Percentiles rank a stretch among this genome's conserved stretches.
These are phyloP conservation scores for Lipomyces yamadae DNA, from an alignment of 805 yeast genomes.

Conservation along the genomic window DNA sequence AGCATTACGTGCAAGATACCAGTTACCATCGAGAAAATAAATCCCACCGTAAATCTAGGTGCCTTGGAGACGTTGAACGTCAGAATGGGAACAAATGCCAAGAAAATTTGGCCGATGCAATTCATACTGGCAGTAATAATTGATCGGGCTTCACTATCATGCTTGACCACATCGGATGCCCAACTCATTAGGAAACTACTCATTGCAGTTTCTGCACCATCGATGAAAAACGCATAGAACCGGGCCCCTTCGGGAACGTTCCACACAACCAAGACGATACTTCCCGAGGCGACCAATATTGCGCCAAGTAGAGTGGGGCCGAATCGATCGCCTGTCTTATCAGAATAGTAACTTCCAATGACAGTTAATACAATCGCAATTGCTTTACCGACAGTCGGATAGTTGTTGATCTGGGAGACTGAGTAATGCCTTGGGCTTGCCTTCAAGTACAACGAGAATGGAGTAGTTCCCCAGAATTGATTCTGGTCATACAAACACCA, in stretches of 20 bases:
- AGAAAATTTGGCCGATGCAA: constrained; percentile 44
- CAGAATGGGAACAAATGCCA: constrained; percentile 46
- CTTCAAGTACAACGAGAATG: constrained; percentile 48
- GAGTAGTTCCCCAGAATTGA: constrained; percentile 14
- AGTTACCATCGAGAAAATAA: constrained; percentile 14
- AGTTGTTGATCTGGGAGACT: constrained; percentile 47
- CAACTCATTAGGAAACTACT: constrained; percentile 37
- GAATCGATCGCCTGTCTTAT: constrained; percentile 25
- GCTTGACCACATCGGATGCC: constrained; percentile 39
- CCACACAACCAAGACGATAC: constrained; percentile 67
- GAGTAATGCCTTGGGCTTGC: constrained; percentile 44
- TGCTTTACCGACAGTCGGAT: constrained; percentile 50
- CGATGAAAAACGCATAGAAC: constrained; percentile 15
- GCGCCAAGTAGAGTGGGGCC: constrained; percentile 67
- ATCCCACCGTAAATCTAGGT: constrained; percentile 37
- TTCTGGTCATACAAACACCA: constrained; percentile 23
- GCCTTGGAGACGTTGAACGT: constrained; percentile 45
- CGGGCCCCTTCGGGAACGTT: constrained; percentile 15
- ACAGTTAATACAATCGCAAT: constrained; percentile 46
- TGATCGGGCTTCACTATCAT: constrained; percentile 43
- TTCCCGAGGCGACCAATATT: constrained; percentile 70
- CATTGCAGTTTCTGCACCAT: constrained; percentile 11
- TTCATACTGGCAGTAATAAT: constrained; percentile 44
- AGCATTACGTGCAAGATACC: constrained; percentile 5
- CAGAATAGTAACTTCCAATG: constrained; percentile 11